Conservation (phyloP, 805 yeast species). For the Candida cerambycidarum region DNA sequence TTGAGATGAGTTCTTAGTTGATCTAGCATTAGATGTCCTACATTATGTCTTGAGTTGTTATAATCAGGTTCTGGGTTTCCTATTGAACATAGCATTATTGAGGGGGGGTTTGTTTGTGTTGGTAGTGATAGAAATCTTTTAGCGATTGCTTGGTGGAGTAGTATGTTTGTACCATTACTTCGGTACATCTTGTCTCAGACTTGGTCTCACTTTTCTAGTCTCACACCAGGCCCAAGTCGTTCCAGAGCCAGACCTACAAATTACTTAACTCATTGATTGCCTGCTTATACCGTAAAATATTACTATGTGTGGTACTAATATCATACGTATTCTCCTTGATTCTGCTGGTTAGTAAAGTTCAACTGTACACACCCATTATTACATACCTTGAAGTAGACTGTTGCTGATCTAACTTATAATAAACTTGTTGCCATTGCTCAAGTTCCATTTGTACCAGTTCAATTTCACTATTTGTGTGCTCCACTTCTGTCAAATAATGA, state of each 20-base stretch:
- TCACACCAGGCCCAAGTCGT: neutral
- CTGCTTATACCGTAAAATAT: neutral
- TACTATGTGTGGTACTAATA: neutral
- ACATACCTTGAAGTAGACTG: constrained; percentile 10
- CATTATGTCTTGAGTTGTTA: constrained; percentile 69
- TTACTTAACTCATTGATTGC: constrained; percentile 1
- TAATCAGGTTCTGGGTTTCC: constrained; percentile 77
- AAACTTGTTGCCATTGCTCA: constrained; percentile 10
- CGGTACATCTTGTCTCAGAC: neutral
- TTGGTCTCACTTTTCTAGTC: too few relatives aligned
- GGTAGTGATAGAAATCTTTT: too few relatives aligned
- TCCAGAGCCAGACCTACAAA: neutral
- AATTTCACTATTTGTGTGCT: constrained; percentile 13
- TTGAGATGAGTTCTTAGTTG: constrained; percentile 19
- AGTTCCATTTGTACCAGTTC: constrained; percentile 7
- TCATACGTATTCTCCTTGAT: neutral
- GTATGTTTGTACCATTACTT: neutral
- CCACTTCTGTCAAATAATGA: constrained; percentile 19
- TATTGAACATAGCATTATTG: constrained; percentile 47
- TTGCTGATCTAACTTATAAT: constrained; percentile 9
- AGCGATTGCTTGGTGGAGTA: too few relatives aligned
- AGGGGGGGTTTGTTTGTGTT: too few relatives aligned
- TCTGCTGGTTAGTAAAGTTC: constrained; percentile 2
- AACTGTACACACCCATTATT: too few relatives aligned
- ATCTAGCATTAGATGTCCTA: constrained; percentile 61